Evolutionary conservation across 2,329 filamentous ascomycete species (phyloP).

Genomic region (Ophiosphaerella narmari): DNA sequence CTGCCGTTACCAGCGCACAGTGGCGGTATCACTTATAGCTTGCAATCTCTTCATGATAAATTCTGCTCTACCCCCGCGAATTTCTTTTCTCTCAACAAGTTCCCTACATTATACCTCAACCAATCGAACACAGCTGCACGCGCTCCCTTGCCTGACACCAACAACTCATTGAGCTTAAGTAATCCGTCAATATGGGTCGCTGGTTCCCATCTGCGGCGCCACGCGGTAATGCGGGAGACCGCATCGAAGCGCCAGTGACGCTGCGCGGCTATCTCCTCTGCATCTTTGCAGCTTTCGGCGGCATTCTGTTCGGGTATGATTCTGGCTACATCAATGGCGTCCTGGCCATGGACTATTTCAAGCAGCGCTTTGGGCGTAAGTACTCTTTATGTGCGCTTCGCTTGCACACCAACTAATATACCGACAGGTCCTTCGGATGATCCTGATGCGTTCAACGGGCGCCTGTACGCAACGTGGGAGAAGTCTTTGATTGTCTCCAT

Average conservation of each 20-base stretch:
- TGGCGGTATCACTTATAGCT: slow-evolving; percentile 1
- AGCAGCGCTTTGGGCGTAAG: slow-evolving; percentile 39
- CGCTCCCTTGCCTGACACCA: not conserved
- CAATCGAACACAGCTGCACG: not conserved
- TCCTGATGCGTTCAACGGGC: slow-evolving; percentile 25
- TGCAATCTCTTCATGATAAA: slow-evolving; percentile 3
- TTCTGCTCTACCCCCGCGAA: not conserved
- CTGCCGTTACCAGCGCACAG: slow-evolving; percentile 4
- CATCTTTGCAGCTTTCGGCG: slow-evolving; percentile 56
- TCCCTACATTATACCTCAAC: slow-evolving; percentile 1
- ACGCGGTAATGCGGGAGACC: slow-evolving; percentile 46
- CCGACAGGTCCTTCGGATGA: slow-evolving; percentile 30
- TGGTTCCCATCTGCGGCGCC: slow-evolving; percentile 29
- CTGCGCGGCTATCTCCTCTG: slow-evolving; percentile 54
- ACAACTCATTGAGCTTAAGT: not conserved
- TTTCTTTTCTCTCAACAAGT: not conserved
- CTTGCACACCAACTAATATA: slow-evolving; percentile 60
- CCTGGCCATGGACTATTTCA: slow-evolving; percentile 51
- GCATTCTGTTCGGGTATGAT: slow-evolving; percentile 75
- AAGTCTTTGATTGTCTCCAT: slow-evolving; percentile 73
- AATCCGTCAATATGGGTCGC: slow-evolving; percentile 20
- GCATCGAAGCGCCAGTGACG: slow-evolving; percentile 59
- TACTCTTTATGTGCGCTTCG: slow-evolving; percentile 20
- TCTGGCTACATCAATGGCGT: slow-evolving; percentile 77
- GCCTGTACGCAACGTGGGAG: no score